phyloP scores from a whole-genome alignment of 148 eudicot species.

The Cornus florida region DNA sequence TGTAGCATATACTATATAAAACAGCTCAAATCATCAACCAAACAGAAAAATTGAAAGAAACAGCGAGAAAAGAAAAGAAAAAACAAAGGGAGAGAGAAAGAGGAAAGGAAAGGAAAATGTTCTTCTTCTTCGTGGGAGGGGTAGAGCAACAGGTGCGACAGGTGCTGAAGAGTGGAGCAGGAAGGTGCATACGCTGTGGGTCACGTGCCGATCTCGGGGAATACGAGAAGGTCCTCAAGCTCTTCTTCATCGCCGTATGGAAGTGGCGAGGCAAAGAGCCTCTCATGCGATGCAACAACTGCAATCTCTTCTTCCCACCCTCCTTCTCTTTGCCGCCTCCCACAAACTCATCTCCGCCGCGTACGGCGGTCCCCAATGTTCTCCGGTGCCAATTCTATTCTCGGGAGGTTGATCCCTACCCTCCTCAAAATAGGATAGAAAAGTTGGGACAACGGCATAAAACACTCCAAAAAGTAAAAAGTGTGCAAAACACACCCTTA shows the following conservation, averaged over 20 bases:
- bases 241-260: slow-evolving; percentile 89
- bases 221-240: slow-evolving; percentile 68
- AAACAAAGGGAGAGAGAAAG: neutral
- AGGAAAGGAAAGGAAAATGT: slow-evolving; percentile 37
- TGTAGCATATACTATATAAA: no score
- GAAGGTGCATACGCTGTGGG: slow-evolving; percentile 67
- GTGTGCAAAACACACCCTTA: no score
- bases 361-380: slow-evolving; percentile 10
- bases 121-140: slow-evolving; percentile 85
- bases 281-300: slow-evolving; percentile 51
- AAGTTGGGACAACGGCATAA: no score
- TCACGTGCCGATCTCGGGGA: slow-evolving; percentile 70
- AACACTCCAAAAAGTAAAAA: no score
- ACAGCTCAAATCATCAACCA: no score
- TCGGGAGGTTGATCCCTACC: slow-evolving; percentile 45
- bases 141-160: slow-evolving; percentile 60
- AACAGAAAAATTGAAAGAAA: no score
- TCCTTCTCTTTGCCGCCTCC: slow-evolving; percentile 28
- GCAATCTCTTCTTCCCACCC: slow-evolving; percentile 62
- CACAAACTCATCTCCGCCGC: slow-evolving; percentile 1
- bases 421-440: no score
- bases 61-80: neutral
- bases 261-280: slow-evolving; percentile 73
- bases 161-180: slow-evolving; percentile 53
- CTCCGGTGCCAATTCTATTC: slow-evolving; percentile 52